Percentiles rank a stretch among this genome's conserved stretches.
phyloP scores from a whole-genome alignment of 2,329 filamentous ascomycete genomes.

The Penicillium oxalicum region DNA sequence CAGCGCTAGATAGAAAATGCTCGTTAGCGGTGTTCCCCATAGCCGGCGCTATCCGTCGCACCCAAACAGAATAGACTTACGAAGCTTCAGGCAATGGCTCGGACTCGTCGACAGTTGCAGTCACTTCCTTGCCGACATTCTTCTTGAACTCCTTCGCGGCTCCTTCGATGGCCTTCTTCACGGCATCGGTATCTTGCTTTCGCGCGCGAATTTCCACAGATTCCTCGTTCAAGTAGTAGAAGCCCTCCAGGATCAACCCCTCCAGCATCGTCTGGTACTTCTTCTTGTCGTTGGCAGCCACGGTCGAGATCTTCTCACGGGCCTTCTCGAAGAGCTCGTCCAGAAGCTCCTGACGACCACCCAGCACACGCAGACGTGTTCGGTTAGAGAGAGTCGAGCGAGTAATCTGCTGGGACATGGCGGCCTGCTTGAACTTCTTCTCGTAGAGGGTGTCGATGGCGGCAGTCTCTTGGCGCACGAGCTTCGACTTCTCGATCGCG shows the following conservation, averaged over 20 bases:
- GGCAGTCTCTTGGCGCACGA: conserved; percentile 90
- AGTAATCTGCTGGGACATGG: conserved; percentile 98
- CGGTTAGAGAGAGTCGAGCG: conserved; percentile 95
- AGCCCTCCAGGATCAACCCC: conserved; percentile 78
- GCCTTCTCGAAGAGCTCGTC: conserved; percentile 83
- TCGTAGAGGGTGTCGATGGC: conserved; percentile 89
- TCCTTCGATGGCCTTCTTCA: conserved; percentile 71
- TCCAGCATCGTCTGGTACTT: conserved; percentile 74
- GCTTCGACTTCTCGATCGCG: conserved; percentile 97
- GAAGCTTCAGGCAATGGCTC: conserved; percentile 72
- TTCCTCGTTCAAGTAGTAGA: conserved; percentile 80
- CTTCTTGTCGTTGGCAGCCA: conserved; percentile 47
- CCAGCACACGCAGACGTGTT: conserved; percentile 81
- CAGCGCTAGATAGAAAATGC: conserved; percentile 54
- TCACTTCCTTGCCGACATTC: conserved; percentile 62
- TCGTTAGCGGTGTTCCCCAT: neutral
- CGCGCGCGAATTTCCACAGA: conserved; percentile 68
- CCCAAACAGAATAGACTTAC: conserved; percentile 51
- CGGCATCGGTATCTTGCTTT: conserved; percentile 69
- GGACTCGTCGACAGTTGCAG: conserved; percentile 68
- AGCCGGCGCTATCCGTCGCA: no score
- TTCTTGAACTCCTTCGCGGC: conserved; percentile 81
- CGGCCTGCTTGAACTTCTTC: conserved; percentile 98
- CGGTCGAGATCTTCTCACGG: conserved; percentile 61
- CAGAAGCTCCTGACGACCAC: conserved; percentile 81